Evolutionary conservation across 495 filamentous ascomycete species (phyloP).

Genomic region (Cercophora samala): DNA sequence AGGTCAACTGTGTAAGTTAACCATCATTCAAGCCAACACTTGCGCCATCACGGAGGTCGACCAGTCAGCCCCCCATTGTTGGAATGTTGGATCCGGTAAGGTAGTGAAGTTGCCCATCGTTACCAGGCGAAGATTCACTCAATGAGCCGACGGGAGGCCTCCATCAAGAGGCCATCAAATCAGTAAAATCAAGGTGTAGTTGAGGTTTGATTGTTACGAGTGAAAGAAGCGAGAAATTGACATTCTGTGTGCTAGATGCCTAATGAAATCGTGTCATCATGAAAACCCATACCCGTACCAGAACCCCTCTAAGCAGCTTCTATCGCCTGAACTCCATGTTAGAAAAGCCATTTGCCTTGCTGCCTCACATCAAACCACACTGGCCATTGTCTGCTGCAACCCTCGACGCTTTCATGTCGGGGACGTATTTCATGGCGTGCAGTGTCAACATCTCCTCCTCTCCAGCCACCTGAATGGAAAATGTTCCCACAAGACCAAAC

Average conservation of each 20-base stretch:
- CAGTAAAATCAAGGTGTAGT: not conserved
- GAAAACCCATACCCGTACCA: not conserved
- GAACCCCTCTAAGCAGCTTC: not conserved
- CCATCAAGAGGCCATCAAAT: not conserved
- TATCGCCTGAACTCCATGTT: not conserved
- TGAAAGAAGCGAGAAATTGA: not conserved
- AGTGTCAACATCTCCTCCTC: conserved; percentile 33
- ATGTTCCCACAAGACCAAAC: conserved; percentile 23
- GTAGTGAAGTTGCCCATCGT: too few species aligned
- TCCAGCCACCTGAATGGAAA: conserved; percentile 32
- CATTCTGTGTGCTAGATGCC: not conserved
- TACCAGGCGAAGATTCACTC: not conserved
- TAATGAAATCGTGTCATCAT: not conserved
- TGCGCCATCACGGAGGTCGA: not conserved
- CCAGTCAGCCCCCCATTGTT: not conserved
- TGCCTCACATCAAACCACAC: not conserved
- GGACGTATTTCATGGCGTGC: conserved; percentile 39
- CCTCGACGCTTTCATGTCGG: not conserved
- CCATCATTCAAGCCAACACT: not conserved
- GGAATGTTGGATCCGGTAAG: not conserved
- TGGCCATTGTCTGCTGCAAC: not conserved
- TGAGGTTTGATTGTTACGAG: not conserved
- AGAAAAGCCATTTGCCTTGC: not conserved
- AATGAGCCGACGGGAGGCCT: not conserved
- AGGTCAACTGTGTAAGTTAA: not conserved